Percentiles rank a stretch among this genome's conserved stretches.
Evolutionary conservation across 2,329 filamentous ascomycete genomes (phyloP).

Genomic region (Aspergillus costaricaensis): DNA sequence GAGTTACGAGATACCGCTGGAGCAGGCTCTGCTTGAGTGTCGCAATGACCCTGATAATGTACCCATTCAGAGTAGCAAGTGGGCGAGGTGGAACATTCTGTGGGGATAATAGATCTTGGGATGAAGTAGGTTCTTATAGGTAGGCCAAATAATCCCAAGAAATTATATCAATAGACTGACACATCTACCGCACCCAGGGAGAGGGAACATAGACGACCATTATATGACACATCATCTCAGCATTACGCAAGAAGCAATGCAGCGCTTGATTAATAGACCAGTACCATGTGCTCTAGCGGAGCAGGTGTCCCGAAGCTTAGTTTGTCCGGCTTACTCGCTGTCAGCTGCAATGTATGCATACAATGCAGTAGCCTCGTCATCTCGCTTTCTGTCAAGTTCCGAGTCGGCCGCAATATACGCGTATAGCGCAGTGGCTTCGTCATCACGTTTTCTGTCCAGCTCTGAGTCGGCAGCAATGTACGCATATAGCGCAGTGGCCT

Average conservation of each 20-base stretch:
- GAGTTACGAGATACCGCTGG: constrained; percentile 55
- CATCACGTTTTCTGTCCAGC: background rate
- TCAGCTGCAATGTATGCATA: background rate
- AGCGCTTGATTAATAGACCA: too few species aligned
- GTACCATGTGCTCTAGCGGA: too few species aligned
- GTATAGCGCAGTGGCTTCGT: background rate
- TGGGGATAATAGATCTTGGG: constrained; percentile 29
- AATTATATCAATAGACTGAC: too few species aligned
- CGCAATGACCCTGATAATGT: constrained; percentile 39
- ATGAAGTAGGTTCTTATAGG: too few species aligned
- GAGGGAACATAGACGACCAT: too few species aligned
- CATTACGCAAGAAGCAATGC: background rate
- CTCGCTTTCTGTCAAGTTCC: background rate
- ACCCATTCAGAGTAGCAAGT: constrained; percentile 28
- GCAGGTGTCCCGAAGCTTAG: too few species aligned
- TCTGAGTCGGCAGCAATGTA: background rate
- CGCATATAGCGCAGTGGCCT: background rate
- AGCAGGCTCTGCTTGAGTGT: constrained; percentile 54
- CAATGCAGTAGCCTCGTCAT: background rate
- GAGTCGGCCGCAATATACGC: background rate
- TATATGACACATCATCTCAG: background rate
- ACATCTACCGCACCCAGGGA: too few species aligned
- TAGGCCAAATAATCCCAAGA: too few species aligned
- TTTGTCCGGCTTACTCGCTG: background rate
- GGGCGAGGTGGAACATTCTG: constrained; percentile 37